Evolutionary conservation across 2,329 filamentous ascomycete genomes (phyloP), one percentile per base, ranked within the genome.

Genomic region (Zarea fungicola): DNA sequence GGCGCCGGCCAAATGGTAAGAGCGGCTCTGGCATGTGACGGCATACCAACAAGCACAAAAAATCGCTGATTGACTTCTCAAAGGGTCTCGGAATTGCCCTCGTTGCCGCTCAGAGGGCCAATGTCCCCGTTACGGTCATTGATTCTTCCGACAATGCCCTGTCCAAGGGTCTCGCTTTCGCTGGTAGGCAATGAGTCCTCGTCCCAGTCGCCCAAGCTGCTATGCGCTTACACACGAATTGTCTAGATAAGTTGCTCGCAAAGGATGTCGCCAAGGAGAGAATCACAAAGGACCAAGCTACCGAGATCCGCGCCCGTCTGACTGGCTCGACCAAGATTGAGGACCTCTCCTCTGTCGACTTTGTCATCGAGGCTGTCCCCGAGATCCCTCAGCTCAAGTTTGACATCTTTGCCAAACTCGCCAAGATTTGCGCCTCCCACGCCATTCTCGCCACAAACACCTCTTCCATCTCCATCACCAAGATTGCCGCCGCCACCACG

Each of bases 401-500:
- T 56, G 82, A 84, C 56, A 95, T 99, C 57, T 99, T 99, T 71
- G 73, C 81, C 55, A 78, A 85, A 61, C 78, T 99, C 10, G 90
- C 91, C 6, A 73, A 87, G 59, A 83, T 95, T 57, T 91, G 87
- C 57, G 84, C 89, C 10, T 74, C 84, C 45, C 89, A 97, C 63
- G 83, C 93, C 51, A 88, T 99, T 59, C 80, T 99, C 29, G 92
- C 93, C 5, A 99, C 93, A 54, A 99, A 99, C 74, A 99, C 93
- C 6, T 96, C 90, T n/a, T 96, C 90, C 53, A 99, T 99, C 65
- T 92, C 89, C 52, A 96, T 99, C 66, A 99, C 93, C 36, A 87
- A 86, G 63, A 96, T 99, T 60, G 93, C 93, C 18, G 91, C 93
- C 4, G 82, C 91, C 9, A 92, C 92, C 1, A 86, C 83, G 22